Percentiles rank a stretch among this genome's conserved stretches.
Conservation (phyloP, 192 early-diverging fungal genomes). For the Backusella psychrophila region DNA sequence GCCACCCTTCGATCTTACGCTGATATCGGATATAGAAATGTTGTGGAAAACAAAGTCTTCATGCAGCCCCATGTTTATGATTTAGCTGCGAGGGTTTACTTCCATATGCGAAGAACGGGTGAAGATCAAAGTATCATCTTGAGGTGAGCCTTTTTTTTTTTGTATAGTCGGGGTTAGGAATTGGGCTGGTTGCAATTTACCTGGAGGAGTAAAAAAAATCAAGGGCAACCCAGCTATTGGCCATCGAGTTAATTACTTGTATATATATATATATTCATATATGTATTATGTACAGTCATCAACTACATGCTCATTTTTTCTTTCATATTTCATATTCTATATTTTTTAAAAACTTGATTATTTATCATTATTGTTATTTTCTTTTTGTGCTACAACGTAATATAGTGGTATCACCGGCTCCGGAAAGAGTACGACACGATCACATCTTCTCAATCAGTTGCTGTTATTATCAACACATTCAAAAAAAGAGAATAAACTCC, state of each 20-base stretch:
- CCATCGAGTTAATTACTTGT: background rate
- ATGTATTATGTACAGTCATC: background rate
- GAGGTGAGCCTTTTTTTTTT: constrained; percentile 42
- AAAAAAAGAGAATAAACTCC: constrained; percentile 73
- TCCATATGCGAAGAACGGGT: constrained; percentile 68
- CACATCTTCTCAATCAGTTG: constrained; percentile 71
- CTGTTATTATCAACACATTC: constrained; percentile 71
- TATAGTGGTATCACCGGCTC: constrained; percentile 81
- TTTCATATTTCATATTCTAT: background rate
- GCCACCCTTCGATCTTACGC: constrained; percentile 51
- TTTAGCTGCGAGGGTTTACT: constrained; percentile 67
- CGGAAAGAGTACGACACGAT: constrained; percentile 76
- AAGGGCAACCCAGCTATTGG: constrained; percentile 5
- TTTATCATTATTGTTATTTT: background rate
- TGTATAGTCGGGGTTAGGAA: constrained; percentile 10
- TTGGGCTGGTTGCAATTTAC: background rate
- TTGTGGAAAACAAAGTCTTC: constrained; percentile 29
- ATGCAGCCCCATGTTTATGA: constrained; percentile 69
- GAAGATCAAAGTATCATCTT: constrained; percentile 75
- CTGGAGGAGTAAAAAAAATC: background rate
- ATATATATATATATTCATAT: background rate
- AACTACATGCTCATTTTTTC: background rate
- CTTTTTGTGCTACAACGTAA: background rate
- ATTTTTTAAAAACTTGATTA: background rate
- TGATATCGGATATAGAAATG: constrained; percentile 49